Percentiles rank a stretch among this genome's conserved stretches.
Evolutionary conservation across 2,329 filamentous ascomycete genomes (phyloP).

Genomic region (Raffaelea arxii): DNA sequence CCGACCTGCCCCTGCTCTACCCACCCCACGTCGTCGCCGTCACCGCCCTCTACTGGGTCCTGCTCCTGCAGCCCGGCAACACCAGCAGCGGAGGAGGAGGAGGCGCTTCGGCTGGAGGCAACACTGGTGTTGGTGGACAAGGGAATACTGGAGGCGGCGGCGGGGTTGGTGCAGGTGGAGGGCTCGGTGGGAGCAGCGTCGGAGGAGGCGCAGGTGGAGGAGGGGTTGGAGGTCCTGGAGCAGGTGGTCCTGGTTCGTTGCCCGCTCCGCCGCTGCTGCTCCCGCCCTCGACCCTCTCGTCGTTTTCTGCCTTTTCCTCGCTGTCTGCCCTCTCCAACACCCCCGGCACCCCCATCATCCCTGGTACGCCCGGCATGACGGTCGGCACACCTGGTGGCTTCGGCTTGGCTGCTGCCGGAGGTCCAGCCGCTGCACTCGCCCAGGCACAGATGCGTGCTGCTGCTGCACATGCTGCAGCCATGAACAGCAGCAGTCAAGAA

Average conservation of each 20-base stretch:
- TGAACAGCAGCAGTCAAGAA: not conserved
- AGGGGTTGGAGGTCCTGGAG: slow-evolving; percentile 13
- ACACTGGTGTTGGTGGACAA: too few relatives aligned
- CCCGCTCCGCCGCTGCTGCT: not conserved
- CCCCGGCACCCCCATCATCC: slow-evolving; percentile 4
- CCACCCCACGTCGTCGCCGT: slow-evolving; percentile 84
- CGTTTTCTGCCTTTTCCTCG: not conserved
- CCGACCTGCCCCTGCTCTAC: slow-evolving; percentile 77
- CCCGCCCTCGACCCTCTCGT: not conserved
- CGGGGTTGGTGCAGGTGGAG: slow-evolving; percentile 7
- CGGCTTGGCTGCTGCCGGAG: not conserved
- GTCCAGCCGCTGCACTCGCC: slow-evolving; percentile 5
- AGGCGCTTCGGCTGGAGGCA: too few relatives aligned
- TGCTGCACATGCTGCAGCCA: slow-evolving; percentile 6
- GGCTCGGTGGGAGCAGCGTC: not conserved
- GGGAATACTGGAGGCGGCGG: too few relatives aligned
- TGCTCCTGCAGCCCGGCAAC: slow-evolving; percentile 63
- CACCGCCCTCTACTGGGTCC: slow-evolving; percentile 71
- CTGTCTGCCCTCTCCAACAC: not conserved
- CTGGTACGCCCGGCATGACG: not conserved
- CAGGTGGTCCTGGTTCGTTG: not conserved
- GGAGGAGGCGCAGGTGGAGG: not conserved
- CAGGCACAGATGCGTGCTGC: slow-evolving; percentile 13
- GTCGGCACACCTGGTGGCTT: slow-evolving; percentile 6
- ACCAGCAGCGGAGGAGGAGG: not conserved